Base-by-base conservation (phyloP, 1,139 yeast genomes). In the Diutina siamensis region DNA sequence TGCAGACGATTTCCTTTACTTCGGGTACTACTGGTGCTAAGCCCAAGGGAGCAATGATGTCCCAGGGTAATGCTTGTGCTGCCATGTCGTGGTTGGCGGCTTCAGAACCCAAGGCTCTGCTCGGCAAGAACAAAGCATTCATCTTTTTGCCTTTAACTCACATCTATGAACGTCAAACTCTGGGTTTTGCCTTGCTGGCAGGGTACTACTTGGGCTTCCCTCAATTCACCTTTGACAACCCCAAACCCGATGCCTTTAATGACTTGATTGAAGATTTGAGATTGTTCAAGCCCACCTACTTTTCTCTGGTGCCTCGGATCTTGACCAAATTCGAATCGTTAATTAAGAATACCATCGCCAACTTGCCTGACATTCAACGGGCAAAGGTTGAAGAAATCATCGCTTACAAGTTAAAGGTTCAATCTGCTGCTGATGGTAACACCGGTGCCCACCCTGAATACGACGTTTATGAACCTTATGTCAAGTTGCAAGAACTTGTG, bases 171-270 rank as follows among this genome's bases (percentile, higher is more conserved):
- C 56, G 72, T 49, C 62, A 63, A 52, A 61, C 62, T 36, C 52
- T 59, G 40, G 62, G 63, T 1, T 57, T 58, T 49, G 62, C 59
- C 8, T 49, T 66, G 40, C 49, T 57, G 15, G 52, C 57, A 50
- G 76, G 76, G 44, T 69, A 62, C 47, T 55, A 61, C 27, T 57
- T 70, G 48, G 76, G 73, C 1, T 71, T 68, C 53, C 76, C 77
- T 3, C 69, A 64, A 49, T 53, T 69, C 25, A 25, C 44, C 20
- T 34, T 44, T 20, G 44, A 47, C 17, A 25, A 31, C 27, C 21
- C 46, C 4, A 45, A 35, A 1, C 47, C 44, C 38, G 57, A 55
- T 42, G 50, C 55, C 2, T 55, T 56, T 25, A 20, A 15, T 4
- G 44, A 44, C 25, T 48, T 65, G 49, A 44, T 63, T 19, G 64